Conservation (phyloP, 1,284 basidiomycete genomes). For the Cutaneotrichosporon sp. region DNA sequence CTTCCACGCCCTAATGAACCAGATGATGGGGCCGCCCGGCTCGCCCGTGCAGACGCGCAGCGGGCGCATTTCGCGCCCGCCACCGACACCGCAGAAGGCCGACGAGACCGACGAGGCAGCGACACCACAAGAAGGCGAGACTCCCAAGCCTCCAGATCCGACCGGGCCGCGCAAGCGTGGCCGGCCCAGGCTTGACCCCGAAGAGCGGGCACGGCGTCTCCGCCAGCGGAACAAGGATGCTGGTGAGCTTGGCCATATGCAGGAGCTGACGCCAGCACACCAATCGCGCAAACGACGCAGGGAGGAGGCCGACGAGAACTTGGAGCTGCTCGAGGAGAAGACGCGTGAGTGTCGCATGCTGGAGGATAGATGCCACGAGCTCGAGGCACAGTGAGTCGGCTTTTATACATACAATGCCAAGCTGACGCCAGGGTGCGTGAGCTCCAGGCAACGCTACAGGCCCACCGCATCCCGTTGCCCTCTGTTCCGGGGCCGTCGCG, state of each 20-base stretch:
- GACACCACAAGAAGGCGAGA: not conserved
- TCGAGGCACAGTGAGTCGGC: slow-evolving; percentile 15
- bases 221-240: slow-evolving; percentile 3
- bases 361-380: slow-evolving; percentile 3
- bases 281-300: slow-evolving; percentile 5
- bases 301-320: slow-evolving; percentile 3
- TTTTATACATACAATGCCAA: not conserved
- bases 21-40: not conserved
- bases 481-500: not conserved
- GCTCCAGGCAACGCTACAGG: slow-evolving; percentile 9
- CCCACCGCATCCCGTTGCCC: slow-evolving; percentile 7
- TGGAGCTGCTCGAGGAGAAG: not conserved
- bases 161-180: not conserved
- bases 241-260: not conserved
- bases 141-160: not conserved
- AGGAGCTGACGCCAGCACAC: slow-evolving; percentile 6
- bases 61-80: slow-evolving; percentile 14
- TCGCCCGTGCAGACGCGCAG: slow-evolving; percentile 7
- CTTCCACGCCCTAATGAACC: not conserved
- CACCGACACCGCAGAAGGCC: not conserved
- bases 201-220: not conserved
- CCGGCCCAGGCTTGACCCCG: not conserved
- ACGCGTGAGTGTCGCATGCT: slow-evolving; percentile 3
- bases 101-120: not conserved
- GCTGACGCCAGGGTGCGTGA: slow-evolving; percentile 12